Evolutionary conservation across 345 rosid species (phyloP), one percentile per base, ranked within the genome.

Genomic region (Citrus medica): DNA sequence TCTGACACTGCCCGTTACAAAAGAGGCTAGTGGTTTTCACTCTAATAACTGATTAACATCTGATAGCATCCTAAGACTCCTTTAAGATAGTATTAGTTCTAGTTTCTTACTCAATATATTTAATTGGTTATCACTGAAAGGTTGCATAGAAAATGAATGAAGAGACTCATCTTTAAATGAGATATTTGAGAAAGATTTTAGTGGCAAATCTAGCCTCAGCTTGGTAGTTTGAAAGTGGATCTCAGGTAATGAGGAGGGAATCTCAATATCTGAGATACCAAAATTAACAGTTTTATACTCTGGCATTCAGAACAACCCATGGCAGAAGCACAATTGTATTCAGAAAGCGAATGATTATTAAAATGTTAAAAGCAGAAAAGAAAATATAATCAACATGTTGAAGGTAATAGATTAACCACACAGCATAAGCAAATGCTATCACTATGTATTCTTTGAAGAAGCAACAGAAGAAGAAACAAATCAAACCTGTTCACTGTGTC

Each of bases 401-500:
- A 25, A 24, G 37, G 38, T 25, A 48, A 10, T 4, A 9, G 40
- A 51, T 60, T 27, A 73, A 12, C 40, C 21, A 38, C 60, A 22
- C 14, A 37, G 42, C 27, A 58, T 21, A 56, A 58, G 74, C 73
- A 51, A 77, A 35, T 10, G 16, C 19, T 35, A 28, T 56, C 58
- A 30, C 27, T 13, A 51, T 7, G n/a, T 51, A 35, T 37, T n/a
- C 46, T 67, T 4, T 16, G 42, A 74, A 58, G 21, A 72, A 22
- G 60, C 53, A 62, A 68, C 35, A 9, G 58, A 40, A 28, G 33
- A 72, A 63, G 33, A 70, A 76, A 79, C 64, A 83, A 80, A 81
- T 69, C 86, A 79, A 78, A 96, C 99, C 98, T 97, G 99, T 81
- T 97, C 99, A 22, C 98, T 94, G 61, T 94, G 99, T 63, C 99